Evolutionary conservation across 2,329 filamentous ascomycete species (phyloP), one percentile per base, ranked within the genome.

Genomic region (Stemphylium beticola): DNA sequence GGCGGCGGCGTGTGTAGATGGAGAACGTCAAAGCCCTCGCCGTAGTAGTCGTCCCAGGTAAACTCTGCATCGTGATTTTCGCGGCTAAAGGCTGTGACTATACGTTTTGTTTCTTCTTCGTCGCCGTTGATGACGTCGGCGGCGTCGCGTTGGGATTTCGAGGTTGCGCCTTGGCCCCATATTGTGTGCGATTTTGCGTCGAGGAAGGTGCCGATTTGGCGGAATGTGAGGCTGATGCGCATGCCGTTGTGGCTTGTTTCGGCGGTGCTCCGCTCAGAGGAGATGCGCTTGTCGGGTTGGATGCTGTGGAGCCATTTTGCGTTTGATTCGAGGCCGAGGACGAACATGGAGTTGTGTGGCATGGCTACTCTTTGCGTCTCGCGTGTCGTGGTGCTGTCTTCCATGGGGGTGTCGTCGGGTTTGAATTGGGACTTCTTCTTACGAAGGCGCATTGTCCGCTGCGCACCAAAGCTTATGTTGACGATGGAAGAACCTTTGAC

Each of bases 261-360:
- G 5, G 84, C 83, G 0, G 79, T 63, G 0, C 84, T 82, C 74
- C 93, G 93, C 61, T 93, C 89, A 1, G 79, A 76, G 1, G 80
- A 76, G 0, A 84, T 78, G 22, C 95, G 86, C 72, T 93, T 96
- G 76, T 99, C 95, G 38, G 90, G 86, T 44, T 89, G 87, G 71
- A 99, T 97, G n/a, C 87, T 87, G 77, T 99, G 95, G 10, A 97
- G 83, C 91, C 93, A 98, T 64, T 86, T 84, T 77, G 84, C 86
- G 70, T 99, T 99, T 0, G 92, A 96, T 34, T 80, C 73, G 15
- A 92, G 80, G 3, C 93, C 93, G 74, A 98, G 88, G 41, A 89
- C 83, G 68, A 93, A 92, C 60, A 97, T 85, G 1, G 91, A 96
- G 73, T 96, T 96, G 72, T 98, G 93, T 1, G 92, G 91, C 56